A percentile compares a stretch with the other conserved stretches of the same genome.
These are phyloP conservation scores for Haplosporangium sp. DNA, from an alignment of 371 early-diverging fungal genomes.

Conservation along the genomic window DNA sequence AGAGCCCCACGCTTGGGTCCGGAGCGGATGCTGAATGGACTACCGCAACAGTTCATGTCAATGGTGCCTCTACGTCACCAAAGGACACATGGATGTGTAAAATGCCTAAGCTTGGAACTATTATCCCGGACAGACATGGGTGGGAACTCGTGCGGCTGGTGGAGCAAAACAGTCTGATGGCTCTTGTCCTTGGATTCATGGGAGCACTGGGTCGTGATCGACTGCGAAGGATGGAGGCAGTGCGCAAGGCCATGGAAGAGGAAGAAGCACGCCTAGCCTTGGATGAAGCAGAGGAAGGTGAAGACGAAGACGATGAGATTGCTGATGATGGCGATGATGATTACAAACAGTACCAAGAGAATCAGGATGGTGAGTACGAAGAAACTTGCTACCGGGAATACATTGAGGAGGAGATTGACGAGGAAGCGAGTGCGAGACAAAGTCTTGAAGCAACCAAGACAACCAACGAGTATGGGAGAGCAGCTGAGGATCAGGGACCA, in stretches of 20 bases:
- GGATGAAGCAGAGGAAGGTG: constrained; percentile 8
- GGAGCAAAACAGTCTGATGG: constrained; percentile 71
- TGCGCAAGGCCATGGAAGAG: constrained; percentile 14
- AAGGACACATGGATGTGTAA: constrained; percentile 51
- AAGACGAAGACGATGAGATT: constrained; percentile 12
- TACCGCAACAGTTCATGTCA: too few relatives aligned
- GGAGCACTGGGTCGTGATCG: constrained; percentile 51
- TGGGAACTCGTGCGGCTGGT: constrained; percentile 67
- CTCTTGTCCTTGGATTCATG: constrained; percentile 66
- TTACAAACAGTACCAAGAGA: constrained; percentile 10
- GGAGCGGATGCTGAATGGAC: constrained; percentile 25
- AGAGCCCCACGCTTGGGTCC: constrained; percentile 31
- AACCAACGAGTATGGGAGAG: too few relatives aligned
- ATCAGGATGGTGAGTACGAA: neutral
- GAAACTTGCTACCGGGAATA: neutral
- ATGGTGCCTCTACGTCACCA: constrained; percentile 10
- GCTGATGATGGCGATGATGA: constrained; percentile 13
- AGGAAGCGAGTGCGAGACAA: neutral
- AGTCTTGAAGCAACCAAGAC: too few relatives aligned
- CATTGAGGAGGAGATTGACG: neutral
- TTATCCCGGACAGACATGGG: constrained; percentile 57
- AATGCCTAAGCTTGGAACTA: constrained; percentile 46
- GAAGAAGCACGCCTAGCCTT: constrained; percentile 9
- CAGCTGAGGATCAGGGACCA: too few relatives aligned
- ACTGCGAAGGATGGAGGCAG: constrained; percentile 35